Percentiles rank a stretch among this genome's conserved stretches.
Evolutionary conservation across 2,329 filamentous ascomycete genomes (phyloP).

Genomic region (Ilyonectria sp.): DNA sequence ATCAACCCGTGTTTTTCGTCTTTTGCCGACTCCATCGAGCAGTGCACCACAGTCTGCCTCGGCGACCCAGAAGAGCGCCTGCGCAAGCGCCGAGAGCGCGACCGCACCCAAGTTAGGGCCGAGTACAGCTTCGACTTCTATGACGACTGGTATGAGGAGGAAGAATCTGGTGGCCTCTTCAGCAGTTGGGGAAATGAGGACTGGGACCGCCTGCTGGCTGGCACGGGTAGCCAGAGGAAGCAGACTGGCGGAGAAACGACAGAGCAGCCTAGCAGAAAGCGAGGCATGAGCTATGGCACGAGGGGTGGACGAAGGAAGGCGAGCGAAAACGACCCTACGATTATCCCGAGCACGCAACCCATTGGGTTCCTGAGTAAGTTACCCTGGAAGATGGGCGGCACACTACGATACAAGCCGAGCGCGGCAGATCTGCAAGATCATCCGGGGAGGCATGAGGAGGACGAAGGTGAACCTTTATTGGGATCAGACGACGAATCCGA

Average conservation of each 20-base stretch:
- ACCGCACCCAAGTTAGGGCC: conserved; percentile 72
- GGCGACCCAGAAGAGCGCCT: conserved; percentile 82
- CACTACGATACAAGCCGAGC: conserved; percentile 89
- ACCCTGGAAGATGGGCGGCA: conserved; percentile 88
- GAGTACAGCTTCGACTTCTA: conserved; percentile 97
- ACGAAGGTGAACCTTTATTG: conserved; percentile 81
- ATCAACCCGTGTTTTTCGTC: conserved; percentile 84
- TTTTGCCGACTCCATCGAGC: conserved; percentile 76
- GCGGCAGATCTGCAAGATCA: conserved; percentile 93
- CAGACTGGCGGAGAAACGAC: conserved; percentile 55
- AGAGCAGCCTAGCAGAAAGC: conserved; percentile 79
- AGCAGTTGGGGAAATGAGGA: conserved; percentile 86
- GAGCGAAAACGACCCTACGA: conserved; percentile 81
- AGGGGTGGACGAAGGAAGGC: conserved; percentile 67
- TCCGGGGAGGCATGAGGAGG: conserved; percentile 69
- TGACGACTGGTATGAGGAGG: conserved; percentile 90
- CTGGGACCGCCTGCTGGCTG: conserved; percentile 85
- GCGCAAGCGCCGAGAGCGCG: conserved; percentile 77
- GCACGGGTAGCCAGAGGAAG: conserved; percentile 68
- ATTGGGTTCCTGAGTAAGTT: conserved; percentile 88
- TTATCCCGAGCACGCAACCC: conserved; percentile 90
- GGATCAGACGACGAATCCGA: conserved; percentile 52
- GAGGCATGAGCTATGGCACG: conserved; percentile 92
- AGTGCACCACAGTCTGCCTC: conserved; percentile 79
- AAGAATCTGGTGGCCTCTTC: conserved; percentile 71